Conservation (phyloP, 371 early-diverging fungal genomes). For the Basidiobolus meristosporus region DNA sequence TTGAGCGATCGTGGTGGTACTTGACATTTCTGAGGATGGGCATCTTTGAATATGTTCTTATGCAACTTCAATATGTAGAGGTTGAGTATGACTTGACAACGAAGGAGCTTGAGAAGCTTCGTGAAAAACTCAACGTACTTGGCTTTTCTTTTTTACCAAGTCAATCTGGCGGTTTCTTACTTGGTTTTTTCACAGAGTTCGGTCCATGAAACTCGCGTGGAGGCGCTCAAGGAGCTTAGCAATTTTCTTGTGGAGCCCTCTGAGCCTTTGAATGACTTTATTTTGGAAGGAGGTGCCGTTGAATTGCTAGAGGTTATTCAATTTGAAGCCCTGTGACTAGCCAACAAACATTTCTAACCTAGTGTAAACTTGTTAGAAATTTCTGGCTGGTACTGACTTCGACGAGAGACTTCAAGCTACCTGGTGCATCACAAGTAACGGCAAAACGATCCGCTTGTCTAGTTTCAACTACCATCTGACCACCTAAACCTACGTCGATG, state of each 20-base stretch:
- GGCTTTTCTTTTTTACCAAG: too few species aligned
- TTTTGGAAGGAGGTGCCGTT: constrained; percentile 21
- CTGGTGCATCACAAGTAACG: constrained; percentile 43
- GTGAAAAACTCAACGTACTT: too few species aligned
- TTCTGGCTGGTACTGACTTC: constrained; percentile 18
- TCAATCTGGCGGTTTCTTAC: too few species aligned
- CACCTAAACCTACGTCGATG: background rate
- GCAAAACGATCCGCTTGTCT: background rate
- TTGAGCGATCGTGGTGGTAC: too few species aligned
- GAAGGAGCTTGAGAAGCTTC: too few species aligned
- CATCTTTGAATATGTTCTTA: too few species aligned
- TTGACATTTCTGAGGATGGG: too few species aligned
- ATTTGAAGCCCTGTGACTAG: background rate
- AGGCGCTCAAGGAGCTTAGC: constrained; percentile 17
- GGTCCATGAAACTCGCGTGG: constrained; percentile 12
- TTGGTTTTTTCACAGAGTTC: too few species aligned
- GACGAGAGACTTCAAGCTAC: constrained; percentile 42
- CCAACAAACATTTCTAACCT: background rate
- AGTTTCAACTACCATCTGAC: background rate
- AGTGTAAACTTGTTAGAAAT: constrained; percentile 4
- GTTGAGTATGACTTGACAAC: too few species aligned
- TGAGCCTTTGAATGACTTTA: constrained; percentile 18
- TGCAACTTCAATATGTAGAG: too few species aligned
- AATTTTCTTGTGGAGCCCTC: constrained; percentile 23
- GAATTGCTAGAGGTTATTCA: constrained; percentile 14